Evolutionary conservation across 78 protist genomes (phyloP), one percentile per base, ranked within the genome.

Genomic region (Dictyostelium discoideum): DNA sequence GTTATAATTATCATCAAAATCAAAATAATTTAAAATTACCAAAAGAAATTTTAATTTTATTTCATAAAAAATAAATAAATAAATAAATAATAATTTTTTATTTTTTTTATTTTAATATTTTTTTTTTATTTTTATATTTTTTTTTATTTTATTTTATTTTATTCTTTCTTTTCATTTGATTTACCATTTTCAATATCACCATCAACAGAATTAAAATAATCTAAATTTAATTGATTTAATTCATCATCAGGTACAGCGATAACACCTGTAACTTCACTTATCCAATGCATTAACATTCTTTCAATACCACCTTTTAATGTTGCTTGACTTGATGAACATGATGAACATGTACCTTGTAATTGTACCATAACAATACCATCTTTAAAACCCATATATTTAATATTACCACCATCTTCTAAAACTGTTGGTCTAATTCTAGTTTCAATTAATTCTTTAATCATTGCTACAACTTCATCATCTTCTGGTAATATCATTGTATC

Each of bases 291-390:
- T 69, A 98, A 57, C 99, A 98, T 98, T 84, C 96, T 96, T 85
- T 98, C 99, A 65, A 98, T 97, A 40, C 99, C 99, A 54, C 85
- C 84, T 84, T 98, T 97, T 40, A 98, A 92, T n/a, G 99, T 98
- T 6, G 96, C 98, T 40, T 89, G 85, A 42, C 97, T 85, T 42
- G 96, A 92, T 7, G 97, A 95, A 79, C 98, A 97, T 11, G 96
- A 81, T 44, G 88, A 76, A 76, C 97, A 96, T 9, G 98, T 92
- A 22, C 98, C 98, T 63, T 96, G 96, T 46, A 97, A 46, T 80
- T 97, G 57, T 11, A 97, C 96, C 88, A 72, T 11, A 11, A 97
- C 98, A 60, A 97, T 81, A 29, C 98, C 98, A 60, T 87, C 98
- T 46, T 96, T 92, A 85, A 94, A 95, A 5, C 96, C 97, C n/a